phyloP scores from a whole-genome alignment of 2,329 filamentous ascomycete species.

The Elsinoe australis region DNA sequence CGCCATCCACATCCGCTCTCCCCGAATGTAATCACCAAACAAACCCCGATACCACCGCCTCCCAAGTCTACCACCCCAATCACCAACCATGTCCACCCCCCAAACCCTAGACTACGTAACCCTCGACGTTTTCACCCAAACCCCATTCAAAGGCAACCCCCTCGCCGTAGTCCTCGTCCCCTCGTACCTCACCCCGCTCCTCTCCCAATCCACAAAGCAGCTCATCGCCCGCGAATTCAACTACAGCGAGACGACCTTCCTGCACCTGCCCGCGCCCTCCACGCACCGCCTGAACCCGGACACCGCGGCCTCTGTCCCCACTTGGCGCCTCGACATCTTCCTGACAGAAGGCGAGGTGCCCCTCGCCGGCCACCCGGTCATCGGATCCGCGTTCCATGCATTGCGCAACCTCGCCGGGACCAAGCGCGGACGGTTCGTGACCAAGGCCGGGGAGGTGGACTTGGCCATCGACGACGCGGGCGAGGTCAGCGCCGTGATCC shows the following conservation, averaged over 20 bases:
- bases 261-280: conserved; percentile 32
- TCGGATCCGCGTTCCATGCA: conserved; percentile 48
- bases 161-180: conserved; percentile 49
- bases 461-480: conserved; percentile 32
- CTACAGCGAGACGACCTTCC: conserved; percentile 50
- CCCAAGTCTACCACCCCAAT: too few species aligned
- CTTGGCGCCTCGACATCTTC: conserved; percentile 49
- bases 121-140: conserved; percentile 43
- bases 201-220: conserved; percentile 46
- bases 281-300: conserved; percentile 17
- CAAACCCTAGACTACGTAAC: conserved; percentile 28
- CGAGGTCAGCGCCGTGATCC: conserved; percentile 55
- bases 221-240: conserved; percentile 51
- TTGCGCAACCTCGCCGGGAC: conserved; percentile 28
- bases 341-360: conserved; percentile 44
- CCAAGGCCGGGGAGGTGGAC: conserved; percentile 40
- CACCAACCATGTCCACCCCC: background rate
- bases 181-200: conserved; percentile 18
- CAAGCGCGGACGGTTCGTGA: conserved; percentile 34
- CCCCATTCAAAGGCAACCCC: conserved; percentile 46
- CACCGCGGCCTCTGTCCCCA: conserved; percentile 21
- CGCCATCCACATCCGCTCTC: too few species aligned
- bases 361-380: conserved; percentile 53
- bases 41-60: too few species aligned
- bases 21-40: too few species aligned